phyloP scores from a whole-genome alignment of 495 filamentous ascomycete genomes.

The Penicillium macrosclerotiorum region DNA sequence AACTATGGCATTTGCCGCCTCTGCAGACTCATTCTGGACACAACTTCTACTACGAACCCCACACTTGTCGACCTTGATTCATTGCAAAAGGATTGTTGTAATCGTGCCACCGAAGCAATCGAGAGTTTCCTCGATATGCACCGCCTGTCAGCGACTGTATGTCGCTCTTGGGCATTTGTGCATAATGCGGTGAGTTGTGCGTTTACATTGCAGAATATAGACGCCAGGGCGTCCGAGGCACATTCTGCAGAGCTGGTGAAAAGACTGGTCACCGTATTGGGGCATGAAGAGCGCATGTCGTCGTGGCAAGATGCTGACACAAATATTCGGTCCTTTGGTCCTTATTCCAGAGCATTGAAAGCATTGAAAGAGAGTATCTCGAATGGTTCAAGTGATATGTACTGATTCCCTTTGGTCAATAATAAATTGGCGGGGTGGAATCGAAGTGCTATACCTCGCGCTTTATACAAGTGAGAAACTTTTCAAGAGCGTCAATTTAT shows the following conservation, averaged over 20 bases:
- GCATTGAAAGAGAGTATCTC: constrained; percentile 16
- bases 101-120: background rate
- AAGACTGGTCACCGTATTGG: constrained; percentile 15
- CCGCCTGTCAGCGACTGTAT: constrained; percentile 8
- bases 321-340: constrained; percentile 24
- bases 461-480: too few relatives aligned
- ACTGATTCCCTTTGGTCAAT: too few relatives aligned
- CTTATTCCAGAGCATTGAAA: constrained; percentile 24
- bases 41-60: too few relatives aligned
- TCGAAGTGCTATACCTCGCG: too few relatives aligned
- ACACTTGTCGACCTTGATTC: too few relatives aligned
- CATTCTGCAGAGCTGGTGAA: background rate
- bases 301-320: constrained; percentile 24
- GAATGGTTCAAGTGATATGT: too few relatives aligned
- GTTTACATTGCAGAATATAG: constrained; percentile 14
- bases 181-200: constrained; percentile 26
- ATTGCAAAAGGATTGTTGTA: too few relatives aligned
- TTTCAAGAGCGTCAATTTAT: too few relatives aligned
- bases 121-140: too few relatives aligned
- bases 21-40: constrained; percentile 9
- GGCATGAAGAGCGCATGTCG: constrained; percentile 18
- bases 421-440: too few relatives aligned
- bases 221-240: background rate
- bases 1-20: constrained; percentile 21
- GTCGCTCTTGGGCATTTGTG: constrained; percentile 21